phyloP scores from a whole-genome alignment of 1,284 basidiomycete genomes.

The Sanguinoderma infundibulare region DNA sequence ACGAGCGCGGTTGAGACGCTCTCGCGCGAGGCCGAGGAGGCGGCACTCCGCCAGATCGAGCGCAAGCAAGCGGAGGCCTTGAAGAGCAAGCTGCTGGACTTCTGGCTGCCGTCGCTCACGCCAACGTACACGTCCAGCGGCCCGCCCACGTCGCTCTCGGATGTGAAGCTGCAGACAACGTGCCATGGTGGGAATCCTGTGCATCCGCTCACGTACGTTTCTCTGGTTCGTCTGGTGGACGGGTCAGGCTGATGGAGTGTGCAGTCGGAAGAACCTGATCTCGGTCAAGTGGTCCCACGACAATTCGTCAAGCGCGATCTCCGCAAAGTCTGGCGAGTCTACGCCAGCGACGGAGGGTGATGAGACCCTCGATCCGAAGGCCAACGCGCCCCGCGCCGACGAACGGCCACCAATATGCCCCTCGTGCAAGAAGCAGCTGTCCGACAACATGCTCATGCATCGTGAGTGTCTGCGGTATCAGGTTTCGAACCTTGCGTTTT shows the following conservation, averaged over 20 bases:
- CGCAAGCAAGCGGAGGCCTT: slow-evolving; percentile 84
- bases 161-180: slow-evolving; percentile 84
- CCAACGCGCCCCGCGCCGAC: slow-evolving; percentile 51
- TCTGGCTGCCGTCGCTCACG: slow-evolving; percentile 92
- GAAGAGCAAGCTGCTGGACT: slow-evolving; percentile 89
- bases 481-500: background rate
- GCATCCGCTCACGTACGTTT: no score
- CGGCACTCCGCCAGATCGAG: slow-evolving; percentile 81
- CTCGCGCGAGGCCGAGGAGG: slow-evolving; percentile 82
- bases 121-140: slow-evolving; percentile 74
- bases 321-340: slow-evolving; percentile 44
- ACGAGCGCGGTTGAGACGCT: slow-evolving; percentile 69
- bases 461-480: slow-evolving; percentile 49
- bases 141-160: slow-evolving; percentile 67
- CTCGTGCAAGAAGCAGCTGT: slow-evolving; percentile 85
- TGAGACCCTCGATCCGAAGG: slow-evolving; percentile 24
- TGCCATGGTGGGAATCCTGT: slow-evolving; percentile 79
- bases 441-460: slow-evolving; percentile 75
- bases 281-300: slow-evolving; percentile 75
- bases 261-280: slow-evolving; percentile 75
- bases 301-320: slow-evolving; percentile 32
- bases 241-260: background rate
- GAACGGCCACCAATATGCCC: slow-evolving; percentile 75
- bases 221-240: slow-evolving; percentile 59
- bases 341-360: slow-evolving; percentile 42